Evolutionary conservation across 805 yeast species (phyloP).

Genomic region (Wickerhamomyces silvicola): DNA sequence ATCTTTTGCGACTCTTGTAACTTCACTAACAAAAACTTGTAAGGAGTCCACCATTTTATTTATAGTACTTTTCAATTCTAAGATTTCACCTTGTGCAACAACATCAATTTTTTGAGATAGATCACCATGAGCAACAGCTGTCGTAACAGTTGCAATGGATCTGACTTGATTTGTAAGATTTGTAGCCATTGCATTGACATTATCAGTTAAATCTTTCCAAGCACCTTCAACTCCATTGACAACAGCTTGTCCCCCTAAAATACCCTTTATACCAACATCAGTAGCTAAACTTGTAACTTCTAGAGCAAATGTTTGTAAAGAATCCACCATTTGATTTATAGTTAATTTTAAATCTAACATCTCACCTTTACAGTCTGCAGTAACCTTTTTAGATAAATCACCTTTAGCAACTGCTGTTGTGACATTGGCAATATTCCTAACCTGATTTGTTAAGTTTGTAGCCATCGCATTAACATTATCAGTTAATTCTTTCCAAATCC

Average conservation of each 20-base stretch:
- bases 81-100: constrained; percentile 85
- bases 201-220: constrained; percentile 88
- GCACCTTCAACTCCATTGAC: constrained; percentile 87
- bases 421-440: constrained; percentile 81
- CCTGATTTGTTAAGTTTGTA: constrained; percentile 77
- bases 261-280: constrained; percentile 91
- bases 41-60: constrained; percentile 91
- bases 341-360: constrained; percentile 79
- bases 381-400: constrained; percentile 76
- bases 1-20: constrained; percentile 83
- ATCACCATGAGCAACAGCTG: constrained; percentile 92
- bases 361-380: constrained; percentile 88
- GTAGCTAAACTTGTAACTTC: constrained; percentile 88
- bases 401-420: constrained; percentile 88
- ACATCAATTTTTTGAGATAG: constrained; percentile 84
- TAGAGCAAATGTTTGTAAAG: constrained; percentile 78
- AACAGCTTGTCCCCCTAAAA: constrained; percentile 86
- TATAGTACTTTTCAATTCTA: constrained; percentile 79
- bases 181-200: constrained; percentile 90
- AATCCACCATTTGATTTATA: constrained; percentile 89
- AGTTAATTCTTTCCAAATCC: constrained; percentile 84
- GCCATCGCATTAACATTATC: constrained; percentile 93
- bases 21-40: constrained; percentile 83
- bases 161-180: constrained; percentile 87
- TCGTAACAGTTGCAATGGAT: constrained; percentile 88